Conservation (phyloP, 805 yeast genomes). For the Candida gorgasii region DNA sequence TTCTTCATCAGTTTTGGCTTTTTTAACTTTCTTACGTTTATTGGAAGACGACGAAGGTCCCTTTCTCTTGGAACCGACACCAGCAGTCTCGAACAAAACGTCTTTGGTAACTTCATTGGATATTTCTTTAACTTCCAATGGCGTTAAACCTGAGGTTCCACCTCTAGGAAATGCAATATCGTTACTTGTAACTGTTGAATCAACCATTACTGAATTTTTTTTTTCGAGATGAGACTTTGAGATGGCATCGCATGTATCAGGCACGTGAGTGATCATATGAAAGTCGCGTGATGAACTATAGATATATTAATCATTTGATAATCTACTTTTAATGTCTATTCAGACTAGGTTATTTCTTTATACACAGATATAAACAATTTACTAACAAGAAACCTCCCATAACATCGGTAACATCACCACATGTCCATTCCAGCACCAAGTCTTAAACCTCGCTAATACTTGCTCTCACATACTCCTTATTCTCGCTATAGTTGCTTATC, state of each 20-base stretch:
- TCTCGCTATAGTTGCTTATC: no score
- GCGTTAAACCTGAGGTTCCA: constrained; percentile 81
- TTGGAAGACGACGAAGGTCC: constrained; percentile 24
- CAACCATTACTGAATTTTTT: constrained; percentile 8
- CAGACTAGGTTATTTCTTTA: no score
- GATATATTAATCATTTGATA: no score
- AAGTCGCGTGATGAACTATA: no score
- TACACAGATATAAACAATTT: no score
- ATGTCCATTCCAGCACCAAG: no score
- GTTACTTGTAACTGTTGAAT: constrained; percentile 36
- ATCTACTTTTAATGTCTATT: no score
- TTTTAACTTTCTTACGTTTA: constrained; percentile 25
- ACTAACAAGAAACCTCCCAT: no score
- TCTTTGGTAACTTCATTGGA: constrained; percentile 91
- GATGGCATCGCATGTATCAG: neutral
- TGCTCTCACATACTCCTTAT: no score
- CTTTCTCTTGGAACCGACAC: constrained; percentile 30
- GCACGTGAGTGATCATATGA: no score
- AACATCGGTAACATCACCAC: no score
- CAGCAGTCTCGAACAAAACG: constrained; percentile 62
- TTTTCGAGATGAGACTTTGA: neutral
- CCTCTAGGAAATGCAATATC: constrained; percentile 91
- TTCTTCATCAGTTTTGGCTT: constrained; percentile 18
- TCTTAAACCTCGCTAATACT: no score
- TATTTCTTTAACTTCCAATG: constrained; percentile 89